These are phyloP conservation scores for Geranomyces variabilis DNA, from an alignment of 192 early-diverging fungal genomes.

Conservation along the genomic window DNA sequence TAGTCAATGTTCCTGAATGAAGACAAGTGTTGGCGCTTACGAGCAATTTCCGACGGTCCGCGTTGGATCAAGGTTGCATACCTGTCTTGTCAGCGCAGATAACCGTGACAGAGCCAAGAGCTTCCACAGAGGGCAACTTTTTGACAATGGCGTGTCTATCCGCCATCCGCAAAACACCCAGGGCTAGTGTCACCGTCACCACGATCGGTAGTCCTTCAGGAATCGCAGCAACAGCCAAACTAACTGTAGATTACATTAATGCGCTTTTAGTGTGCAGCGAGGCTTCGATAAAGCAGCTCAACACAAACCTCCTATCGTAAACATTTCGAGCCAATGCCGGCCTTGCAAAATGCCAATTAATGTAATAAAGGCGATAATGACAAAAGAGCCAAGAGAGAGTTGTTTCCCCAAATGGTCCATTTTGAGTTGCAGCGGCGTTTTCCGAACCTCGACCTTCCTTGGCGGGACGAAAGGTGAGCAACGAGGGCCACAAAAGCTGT, in stretches of 20 bases:
- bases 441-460: conserved; percentile 75
- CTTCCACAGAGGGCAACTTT: conserved; percentile 93
- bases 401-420: conserved; percentile 95
- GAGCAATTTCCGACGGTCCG: neutral
- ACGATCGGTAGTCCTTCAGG: conserved; percentile 97
- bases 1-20: conserved; percentile 77
- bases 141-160: conserved; percentile 90
- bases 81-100: conserved; percentile 98
- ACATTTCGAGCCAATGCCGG: conserved; percentile 91
- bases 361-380: conserved; percentile 80
- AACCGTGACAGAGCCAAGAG: conserved; percentile 90
- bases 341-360: conserved; percentile 87
- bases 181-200: conserved; percentile 92
- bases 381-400: conserved; percentile 83
- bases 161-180: conserved; percentile 92
- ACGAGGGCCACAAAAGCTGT: neutral
- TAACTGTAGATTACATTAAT: conserved; percentile 58
- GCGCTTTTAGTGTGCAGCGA: neutral
- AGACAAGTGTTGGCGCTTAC: neutral
- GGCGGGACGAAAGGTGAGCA: too few species aligned
- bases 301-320: conserved; percentile 80
- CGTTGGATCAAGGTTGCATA: conserved; percentile 9
- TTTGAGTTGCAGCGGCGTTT: conserved; percentile 89
- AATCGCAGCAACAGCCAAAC: conserved; percentile 96
- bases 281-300: neutral